Base-by-base conservation (phyloP, 208 protist genomes). In the Leishmania martiniquensis region DNA sequence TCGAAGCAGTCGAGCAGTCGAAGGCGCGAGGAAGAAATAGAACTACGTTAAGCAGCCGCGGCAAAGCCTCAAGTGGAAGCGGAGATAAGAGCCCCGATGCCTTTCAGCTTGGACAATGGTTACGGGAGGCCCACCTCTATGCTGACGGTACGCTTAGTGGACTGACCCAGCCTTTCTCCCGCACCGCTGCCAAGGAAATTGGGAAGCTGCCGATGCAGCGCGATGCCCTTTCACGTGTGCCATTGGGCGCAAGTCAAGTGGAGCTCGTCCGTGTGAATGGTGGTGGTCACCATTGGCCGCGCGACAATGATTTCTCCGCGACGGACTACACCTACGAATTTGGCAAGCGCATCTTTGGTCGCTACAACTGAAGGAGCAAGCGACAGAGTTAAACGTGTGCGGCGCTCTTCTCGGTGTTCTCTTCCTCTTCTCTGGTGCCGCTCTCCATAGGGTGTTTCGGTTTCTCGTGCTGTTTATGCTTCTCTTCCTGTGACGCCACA, bases 291-390 rank as follows among this genome's bases (percentile, higher is more conserved):
- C 22, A 29, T 10, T 96, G 92, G 90, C 87, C 87, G 0, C 72
- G 86, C 49, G 80, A 86, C 44, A 42, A 81, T 2, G 75, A 89
- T 37, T 95, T 96, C 72, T 88, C 86, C 3, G 91, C 90, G 39
- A 95, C 90, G 49, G 77, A 88, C n/a, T 91, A 96, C 76, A 91
- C 92, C 54, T 83, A 88, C 77, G 52, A 84, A 10, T 94, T 93
- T 81, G 87, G 80, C 1, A 74, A 63, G 6, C 80, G 85, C 39
- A 83, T 88, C 17, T 88, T 93, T 44, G 75, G 72, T 3, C 72
- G 73, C 42, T 92, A 86, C 76, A 82, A 75, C 52, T 77, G 45
- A 72, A 25, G 34, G 4, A n/a, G n/a, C n/a, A n/a, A n/a, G n/a
- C n/a, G n/a, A n/a, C n/a, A n/a, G n/a, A n/a, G n/a, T n/a, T n/a